phyloP scores from a whole-genome alignment of 805 yeast species.

The Myxozyma melibiosi region DNA sequence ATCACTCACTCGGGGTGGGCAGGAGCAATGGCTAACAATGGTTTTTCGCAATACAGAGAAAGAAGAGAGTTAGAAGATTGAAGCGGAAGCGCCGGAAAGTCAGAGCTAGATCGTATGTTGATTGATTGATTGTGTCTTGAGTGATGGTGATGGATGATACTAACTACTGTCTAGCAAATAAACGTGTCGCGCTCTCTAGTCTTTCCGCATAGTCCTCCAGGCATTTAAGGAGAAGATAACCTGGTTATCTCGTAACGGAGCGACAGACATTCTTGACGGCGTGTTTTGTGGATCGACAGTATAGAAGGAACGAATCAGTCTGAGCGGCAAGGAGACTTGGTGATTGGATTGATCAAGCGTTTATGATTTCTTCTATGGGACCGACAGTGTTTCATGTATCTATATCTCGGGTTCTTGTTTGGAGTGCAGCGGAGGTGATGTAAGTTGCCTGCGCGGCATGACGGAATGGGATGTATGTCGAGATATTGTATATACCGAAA shows the following conservation, averaged over 20 bases:
- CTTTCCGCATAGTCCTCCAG: constrained; percentile 14
- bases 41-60: constrained; percentile 67
- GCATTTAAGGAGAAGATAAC: not conserved
- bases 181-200: constrained; percentile 16
- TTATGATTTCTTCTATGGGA: not conserved
- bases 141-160: not conserved
- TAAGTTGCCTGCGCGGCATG: too few species aligned
- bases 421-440: too few species aligned
- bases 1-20: not conserved
- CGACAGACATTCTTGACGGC: too few species aligned
- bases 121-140: not conserved
- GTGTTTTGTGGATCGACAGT: too few species aligned
- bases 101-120: constrained; percentile 85
- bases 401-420: not conserved
- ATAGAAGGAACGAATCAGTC: too few species aligned
- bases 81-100: constrained; percentile 99
- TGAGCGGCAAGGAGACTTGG: too few species aligned
- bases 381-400: constrained; percentile 5
- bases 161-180: constrained; percentile 24
- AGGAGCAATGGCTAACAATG: constrained; percentile 6
- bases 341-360: constrained; percentile 1
- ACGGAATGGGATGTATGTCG: too few species aligned
- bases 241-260: constrained; percentile 9
- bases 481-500: constrained; percentile 2
- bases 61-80: constrained; percentile 99